Base-by-base conservation (phyloP, 352 stramenopile genomes). In the Discostella stelligera region DNA sequence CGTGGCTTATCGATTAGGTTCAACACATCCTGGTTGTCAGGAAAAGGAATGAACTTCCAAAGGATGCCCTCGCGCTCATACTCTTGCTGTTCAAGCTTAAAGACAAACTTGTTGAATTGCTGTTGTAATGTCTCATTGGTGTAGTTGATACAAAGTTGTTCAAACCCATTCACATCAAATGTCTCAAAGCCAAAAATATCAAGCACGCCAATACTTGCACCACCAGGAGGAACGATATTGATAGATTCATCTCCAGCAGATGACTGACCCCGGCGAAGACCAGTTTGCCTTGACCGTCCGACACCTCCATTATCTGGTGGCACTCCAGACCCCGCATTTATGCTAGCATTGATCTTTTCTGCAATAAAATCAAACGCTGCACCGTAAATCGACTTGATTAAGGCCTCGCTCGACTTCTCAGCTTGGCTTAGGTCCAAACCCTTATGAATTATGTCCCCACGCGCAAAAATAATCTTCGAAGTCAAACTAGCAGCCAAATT, bases 21-120 rank as follows among this genome's bases (percentile, higher is more conserved):
- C 16, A 98, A 89, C 69, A 97, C 97, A 62, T 96, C 95, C 68
- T 97, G 93, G 85, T 98, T 98, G 79, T 98, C 96, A 53, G 97
- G 95, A 79, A 98, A 98, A 81, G 96, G 88, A 52, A 98, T 98
- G 83, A 98, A 97, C 71, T 96, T 94, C 95, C 95, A 98, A 56
- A 96, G 82, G 72, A 98, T 95, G 0, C 94, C 93, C 90, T 98
- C 96, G 48, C 95, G 90, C 61, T 97, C 93, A 82, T 98, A 98
- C 37, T 98, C 93, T 53, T 86, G 48, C 69, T 93, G 78, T 58
- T 93, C 90, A 37, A 89, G 81, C 11, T 84, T 81, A 77, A 96
- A 96, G 9, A 95, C 87, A 74, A 90, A 85, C 32, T 84, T 80
- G 54, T 94, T 96, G 80, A 96, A 96, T 39, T 95, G 90, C 53